Percentiles rank a stretch among this genome's conserved stretches.
Conservation (phyloP, 495 filamentous ascomycete genomes). For the Apodospora peruviana region DNA sequence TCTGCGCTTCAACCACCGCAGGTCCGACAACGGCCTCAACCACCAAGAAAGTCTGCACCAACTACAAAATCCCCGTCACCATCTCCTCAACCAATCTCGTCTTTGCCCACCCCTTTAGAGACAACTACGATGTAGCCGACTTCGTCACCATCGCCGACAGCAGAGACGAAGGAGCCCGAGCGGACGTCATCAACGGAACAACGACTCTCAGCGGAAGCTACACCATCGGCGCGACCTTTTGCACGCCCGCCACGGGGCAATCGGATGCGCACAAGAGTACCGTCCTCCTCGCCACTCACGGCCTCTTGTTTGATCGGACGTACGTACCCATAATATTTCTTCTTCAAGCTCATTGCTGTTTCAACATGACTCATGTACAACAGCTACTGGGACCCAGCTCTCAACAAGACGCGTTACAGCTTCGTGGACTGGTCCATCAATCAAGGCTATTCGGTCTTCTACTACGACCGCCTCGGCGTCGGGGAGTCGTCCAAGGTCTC, state of each 20-base stretch:
- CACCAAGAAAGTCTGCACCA: background rate
- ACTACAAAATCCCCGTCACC: conserved; percentile 11
- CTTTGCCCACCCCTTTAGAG: conserved; percentile 8
- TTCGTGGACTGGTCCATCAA: conserved; percentile 49
- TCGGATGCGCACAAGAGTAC: conserved; percentile 6
- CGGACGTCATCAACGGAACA: background rate
- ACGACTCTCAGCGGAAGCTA: conserved; percentile 8
- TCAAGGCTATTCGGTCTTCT: conserved; percentile 45
- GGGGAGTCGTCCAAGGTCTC: conserved; percentile 41
- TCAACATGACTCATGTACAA: no score
- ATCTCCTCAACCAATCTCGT: conserved; percentile 9
- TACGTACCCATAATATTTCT: no score
- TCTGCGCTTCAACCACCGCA: background rate
- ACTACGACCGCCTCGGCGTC: conserved; percentile 53
- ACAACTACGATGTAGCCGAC: conserved; percentile 18
- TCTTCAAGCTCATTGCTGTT: no score
- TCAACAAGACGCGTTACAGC: conserved; percentile 48
- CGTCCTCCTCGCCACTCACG: conserved; percentile 20
- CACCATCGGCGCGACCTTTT: conserved; percentile 21
- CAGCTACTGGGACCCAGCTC: conserved; percentile 52
- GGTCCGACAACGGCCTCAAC: background rate
- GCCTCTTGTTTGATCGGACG: conserved; percentile 8
- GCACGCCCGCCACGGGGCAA: conserved; percentile 9
- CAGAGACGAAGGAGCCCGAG: conserved; percentile 1
- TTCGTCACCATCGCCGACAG: conserved; percentile 15